A percentile compares a stretch with the other conserved stretches of the same genome.
These are phyloP conservation scores for Magnaporthiopsis poae DNA, from an alignment of 2,329 filamentous ascomycete genomes.

Conservation along the genomic window DNA sequence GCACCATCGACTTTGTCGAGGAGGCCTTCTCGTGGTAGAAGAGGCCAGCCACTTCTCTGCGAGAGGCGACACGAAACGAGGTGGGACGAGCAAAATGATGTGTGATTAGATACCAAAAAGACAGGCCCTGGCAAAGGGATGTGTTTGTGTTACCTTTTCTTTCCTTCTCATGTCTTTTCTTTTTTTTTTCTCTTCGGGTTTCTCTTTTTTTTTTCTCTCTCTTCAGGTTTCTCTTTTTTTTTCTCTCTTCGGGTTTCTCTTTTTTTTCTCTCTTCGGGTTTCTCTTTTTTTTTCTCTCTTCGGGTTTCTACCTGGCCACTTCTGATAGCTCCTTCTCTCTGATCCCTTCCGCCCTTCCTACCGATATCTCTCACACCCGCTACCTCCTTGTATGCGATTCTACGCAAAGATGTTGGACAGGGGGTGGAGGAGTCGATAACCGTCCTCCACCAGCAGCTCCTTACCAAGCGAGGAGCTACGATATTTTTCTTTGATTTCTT, in stretches of 20 bases:
- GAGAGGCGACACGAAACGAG: not conserved
- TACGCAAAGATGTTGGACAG: not conserved
- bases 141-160: constrained; percentile 1
- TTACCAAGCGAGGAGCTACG: not conserved
- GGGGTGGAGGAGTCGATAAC: not conserved
- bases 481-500: constrained; percentile 1
- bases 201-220: not conserved
- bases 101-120: not conserved
- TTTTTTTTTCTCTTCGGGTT: constrained; percentile 2
- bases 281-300: constrained; percentile 1
- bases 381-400: not conserved
- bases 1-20: constrained; percentile 68
- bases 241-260: too few species aligned
- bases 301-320: not conserved
- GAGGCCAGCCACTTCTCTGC: too few species aligned
- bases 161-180: too few species aligned
- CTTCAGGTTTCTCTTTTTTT: not conserved
- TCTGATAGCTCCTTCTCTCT: not conserved
- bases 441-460: not conserved
- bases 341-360: not conserved
- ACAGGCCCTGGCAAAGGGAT: not conserved
- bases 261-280: constrained; percentile 2
- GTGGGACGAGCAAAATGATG: too few species aligned
- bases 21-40: constrained; percentile 59
- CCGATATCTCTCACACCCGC: not conserved